phyloP scores from a whole-genome alignment of 176 grass and related monocot genomes.

The Triticum urartu region DNA sequence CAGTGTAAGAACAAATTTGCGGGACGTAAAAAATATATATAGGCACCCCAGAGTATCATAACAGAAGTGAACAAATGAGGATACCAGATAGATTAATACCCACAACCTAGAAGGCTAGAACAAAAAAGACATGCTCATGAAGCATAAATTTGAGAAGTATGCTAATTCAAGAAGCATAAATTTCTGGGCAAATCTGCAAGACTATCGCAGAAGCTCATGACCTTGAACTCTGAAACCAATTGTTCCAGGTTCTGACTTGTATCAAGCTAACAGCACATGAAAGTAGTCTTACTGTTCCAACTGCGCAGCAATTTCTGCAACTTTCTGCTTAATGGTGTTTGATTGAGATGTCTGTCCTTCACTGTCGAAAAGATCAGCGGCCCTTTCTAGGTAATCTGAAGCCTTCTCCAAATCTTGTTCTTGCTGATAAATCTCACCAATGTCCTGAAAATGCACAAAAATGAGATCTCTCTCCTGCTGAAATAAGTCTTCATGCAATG shows the following conservation, averaged over 20 bases:
- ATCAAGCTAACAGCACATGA: neutral
- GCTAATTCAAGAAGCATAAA: neutral
- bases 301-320: conserved; percentile 90
- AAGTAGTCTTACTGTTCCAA: conserved; percentile 89
- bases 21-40: no score
- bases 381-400: conserved; percentile 77
- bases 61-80: neutral
- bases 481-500: neutral
- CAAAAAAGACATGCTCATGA: neutral
- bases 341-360: conserved; percentile 82
- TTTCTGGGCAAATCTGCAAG: neutral
- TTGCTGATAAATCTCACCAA: conserved; percentile 97
- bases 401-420: conserved; percentile 85
- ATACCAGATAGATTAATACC: neutral
- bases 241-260: neutral
- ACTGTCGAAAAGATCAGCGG: conserved; percentile 89
- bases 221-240: neutral
- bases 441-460: conserved; percentile 67
- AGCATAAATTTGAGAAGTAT: neutral
- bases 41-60: neutral
- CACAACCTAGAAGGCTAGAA: neutral
- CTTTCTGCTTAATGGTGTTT: conserved; percentile 85
- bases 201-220: neutral
- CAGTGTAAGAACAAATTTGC: no score
- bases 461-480: conserved; percentile 11